A percentile compares a stretch with the other conserved stretches of the same genome.
Evolutionary conservation across 148 eudicot species (phyloP).

Genomic region (Silene conica): DNA sequence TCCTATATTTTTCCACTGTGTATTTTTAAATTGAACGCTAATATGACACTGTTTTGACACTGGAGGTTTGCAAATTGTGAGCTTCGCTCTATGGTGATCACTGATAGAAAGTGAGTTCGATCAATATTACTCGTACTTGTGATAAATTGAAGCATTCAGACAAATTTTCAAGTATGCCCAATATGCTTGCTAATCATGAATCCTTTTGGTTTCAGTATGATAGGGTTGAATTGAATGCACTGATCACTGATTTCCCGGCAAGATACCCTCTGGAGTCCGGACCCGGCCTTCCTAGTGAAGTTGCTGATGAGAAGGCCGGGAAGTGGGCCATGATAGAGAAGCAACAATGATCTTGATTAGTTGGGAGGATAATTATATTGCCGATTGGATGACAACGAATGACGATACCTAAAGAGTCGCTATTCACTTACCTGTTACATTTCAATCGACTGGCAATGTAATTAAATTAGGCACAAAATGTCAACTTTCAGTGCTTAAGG

Average conservation of each 20-base stretch:
- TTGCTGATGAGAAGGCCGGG: slow-evolving; percentile 35
- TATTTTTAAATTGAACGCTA: too few relatives aligned
- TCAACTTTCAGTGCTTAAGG: too few relatives aligned
- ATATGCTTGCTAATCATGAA: slow-evolving; percentile 21
- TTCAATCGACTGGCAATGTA: background rate
- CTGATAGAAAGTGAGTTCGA: slow-evolving; percentile 61
- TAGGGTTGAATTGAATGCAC: slow-evolving; percentile 46
- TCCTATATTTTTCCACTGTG: too few relatives aligned
- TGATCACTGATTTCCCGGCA: slow-evolving; percentile 70
- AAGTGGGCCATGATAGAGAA: background rate
- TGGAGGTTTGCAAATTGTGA: slow-evolving; percentile 90
- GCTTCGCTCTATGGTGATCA: slow-evolving; percentile 81
- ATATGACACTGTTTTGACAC: too few relatives aligned
- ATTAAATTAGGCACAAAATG: background rate
- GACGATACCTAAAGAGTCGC: slow-evolving; percentile 16
- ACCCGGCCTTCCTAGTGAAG: slow-evolving; percentile 56
- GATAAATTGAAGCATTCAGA: slow-evolving; percentile 1
- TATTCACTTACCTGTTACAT: background rate
- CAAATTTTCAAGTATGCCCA: background rate
- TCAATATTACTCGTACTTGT: slow-evolving; percentile 5
- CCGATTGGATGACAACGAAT: slow-evolving; percentile 15
- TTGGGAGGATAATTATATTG: background rate
- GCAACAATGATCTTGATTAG: background rate
- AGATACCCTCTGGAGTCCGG: slow-evolving; percentile 65
- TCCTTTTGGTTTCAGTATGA: slow-evolving; percentile 40